A percentile compares a stretch with the other conserved stretches of the same genome.
phyloP scores from a whole-genome alignment of 2,329 filamentous ascomycete genomes.

The Hymenoscyphus linearis region DNA sequence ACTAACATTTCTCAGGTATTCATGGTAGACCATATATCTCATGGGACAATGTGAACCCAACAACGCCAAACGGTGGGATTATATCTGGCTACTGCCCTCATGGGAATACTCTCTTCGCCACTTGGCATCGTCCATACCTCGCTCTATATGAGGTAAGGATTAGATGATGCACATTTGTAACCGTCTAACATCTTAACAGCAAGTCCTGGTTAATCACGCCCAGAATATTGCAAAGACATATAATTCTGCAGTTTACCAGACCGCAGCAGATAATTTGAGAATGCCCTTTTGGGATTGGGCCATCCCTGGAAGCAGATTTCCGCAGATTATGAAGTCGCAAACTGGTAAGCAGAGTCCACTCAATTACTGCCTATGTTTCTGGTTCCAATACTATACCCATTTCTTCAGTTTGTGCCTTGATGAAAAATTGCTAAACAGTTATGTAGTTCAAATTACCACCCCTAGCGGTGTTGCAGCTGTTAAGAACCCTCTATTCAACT shows the following conservation, averaged over 20 bases:
- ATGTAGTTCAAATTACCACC: constrained; percentile 28
- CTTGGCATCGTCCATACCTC: constrained; percentile 52
- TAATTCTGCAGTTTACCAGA: constrained; percentile 34
- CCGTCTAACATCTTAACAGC: constrained; percentile 32
- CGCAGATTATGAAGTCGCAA: neutral
- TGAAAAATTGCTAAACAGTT: neutral
- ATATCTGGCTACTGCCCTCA: constrained; percentile 61
- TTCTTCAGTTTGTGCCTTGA: neutral
- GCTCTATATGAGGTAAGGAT: constrained; percentile 45
- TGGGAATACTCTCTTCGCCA: constrained; percentile 51
- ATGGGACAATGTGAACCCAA: constrained; percentile 11
- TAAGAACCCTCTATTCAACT: constrained; percentile 47
- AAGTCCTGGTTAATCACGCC: constrained; percentile 44
- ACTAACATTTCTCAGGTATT: constrained; percentile 10
- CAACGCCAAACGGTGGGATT: neutral
- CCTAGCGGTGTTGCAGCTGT: constrained; percentile 23
- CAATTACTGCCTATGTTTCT: too few species aligned
- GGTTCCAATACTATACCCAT: too few species aligned
- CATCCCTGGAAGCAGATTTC: constrained; percentile 36
- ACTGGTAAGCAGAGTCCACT: neutral
- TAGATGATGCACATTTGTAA: neutral
- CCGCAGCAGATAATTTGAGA: constrained; percentile 36
- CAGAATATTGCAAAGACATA: constrained; percentile 37
- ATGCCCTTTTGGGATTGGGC: constrained; percentile 44
- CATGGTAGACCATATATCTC: constrained; percentile 12